Evolutionary conservation across 768 basidiomycete genomes (phyloP), one percentile per base, ranked within the genome.

Genomic region (Lentinus tigrinus): DNA sequence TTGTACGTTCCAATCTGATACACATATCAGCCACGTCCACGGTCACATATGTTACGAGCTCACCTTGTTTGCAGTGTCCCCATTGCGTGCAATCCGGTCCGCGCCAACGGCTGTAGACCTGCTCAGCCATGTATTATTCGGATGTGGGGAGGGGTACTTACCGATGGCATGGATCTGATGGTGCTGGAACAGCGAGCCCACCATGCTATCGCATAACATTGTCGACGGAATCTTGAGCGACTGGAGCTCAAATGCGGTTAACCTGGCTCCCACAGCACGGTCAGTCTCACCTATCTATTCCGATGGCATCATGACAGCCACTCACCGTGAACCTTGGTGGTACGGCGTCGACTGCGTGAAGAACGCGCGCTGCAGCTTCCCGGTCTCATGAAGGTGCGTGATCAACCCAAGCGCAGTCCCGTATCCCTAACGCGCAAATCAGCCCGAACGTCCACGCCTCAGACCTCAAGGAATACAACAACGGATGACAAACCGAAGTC

Each of bases 141-240:
- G 14, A 10, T 9, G 8, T 23, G 19, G 8, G 19, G 4, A 2
- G 21, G 14, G 14, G 13, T 47, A 50, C 85, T 63, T 60, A 91
- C 89, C 85, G 54, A 95, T 85, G 26, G 87, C 91, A 66, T 94
- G 89, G 52, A 95, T 91, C 21, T 80, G 72, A 68, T 91, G 81
- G 69, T 94, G 85, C 68, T 95, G 93, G 77, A 98, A 92, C 51
- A 98, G 75, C 0, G 93, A 95, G 9, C 96, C 96, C 17, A 98
- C 92, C 91, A 97, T 97, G 36, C 93, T 96, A 69, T 98, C 96
- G 68, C 95, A 96, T 47, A 98, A 88, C 93, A 98, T 96, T 4
- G 88, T 85, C 4, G 91, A 89, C 0, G 93, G 90, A 14, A 95
- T 89, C 36, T 84, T 76, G 44, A 98, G 82, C 3, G 88, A 88